These are phyloP conservation scores for Penicillium brevicompactum DNA, from an alignment of 2,329 filamentous ascomycete genomes.

Conservation along the genomic window DNA sequence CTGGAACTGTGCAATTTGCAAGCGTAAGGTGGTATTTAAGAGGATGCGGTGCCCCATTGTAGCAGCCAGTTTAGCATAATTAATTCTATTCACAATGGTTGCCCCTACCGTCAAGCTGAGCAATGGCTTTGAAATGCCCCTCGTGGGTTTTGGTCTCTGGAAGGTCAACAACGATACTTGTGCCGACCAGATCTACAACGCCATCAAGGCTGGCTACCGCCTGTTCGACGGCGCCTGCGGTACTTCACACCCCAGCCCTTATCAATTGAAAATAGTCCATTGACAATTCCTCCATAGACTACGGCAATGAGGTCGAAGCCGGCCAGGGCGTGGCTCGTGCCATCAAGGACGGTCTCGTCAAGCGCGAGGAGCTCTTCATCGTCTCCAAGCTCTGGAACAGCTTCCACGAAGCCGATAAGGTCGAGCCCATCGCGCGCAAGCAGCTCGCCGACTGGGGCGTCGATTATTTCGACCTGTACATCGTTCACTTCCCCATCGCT, in stretches of 20 bases:
- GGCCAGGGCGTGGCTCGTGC: slow-evolving; percentile 77
- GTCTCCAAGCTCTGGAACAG: slow-evolving; percentile 93
- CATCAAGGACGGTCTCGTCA: slow-evolving; percentile 78
- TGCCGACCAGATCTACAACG: slow-evolving; percentile 76
- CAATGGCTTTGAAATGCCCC: slow-evolving; percentile 41
- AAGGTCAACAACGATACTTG: slow-evolving; percentile 75
- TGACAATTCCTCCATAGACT: slow-evolving; percentile 57
- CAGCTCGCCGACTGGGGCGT: slow-evolving; percentile 81
- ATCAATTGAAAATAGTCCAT: background rate
- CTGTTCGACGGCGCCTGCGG: slow-evolving; percentile 64
- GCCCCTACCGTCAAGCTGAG: slow-evolving; percentile 30
- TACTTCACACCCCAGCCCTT: slow-evolving; percentile 24
- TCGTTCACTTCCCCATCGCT: slow-evolving; percentile 86
- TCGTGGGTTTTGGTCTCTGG: slow-evolving; percentile 64
- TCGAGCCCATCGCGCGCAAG: slow-evolving; percentile 73
- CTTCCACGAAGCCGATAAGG: slow-evolving; percentile 79
- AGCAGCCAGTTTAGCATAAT: background rate
- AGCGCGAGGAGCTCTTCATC: slow-evolving; percentile 86
- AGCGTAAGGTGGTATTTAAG: background rate
- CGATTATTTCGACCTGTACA: slow-evolving; percentile 88
- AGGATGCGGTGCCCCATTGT: background rate
- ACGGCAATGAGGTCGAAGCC: slow-evolving; percentile 79
- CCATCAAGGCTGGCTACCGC: slow-evolving; percentile 63
- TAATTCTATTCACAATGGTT: slow-evolving; percentile 22
- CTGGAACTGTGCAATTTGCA: slow-evolving; percentile 2